Evolutionary conservation across 306 rosid species (phyloP).

Genomic region (Lupinus albus): DNA sequence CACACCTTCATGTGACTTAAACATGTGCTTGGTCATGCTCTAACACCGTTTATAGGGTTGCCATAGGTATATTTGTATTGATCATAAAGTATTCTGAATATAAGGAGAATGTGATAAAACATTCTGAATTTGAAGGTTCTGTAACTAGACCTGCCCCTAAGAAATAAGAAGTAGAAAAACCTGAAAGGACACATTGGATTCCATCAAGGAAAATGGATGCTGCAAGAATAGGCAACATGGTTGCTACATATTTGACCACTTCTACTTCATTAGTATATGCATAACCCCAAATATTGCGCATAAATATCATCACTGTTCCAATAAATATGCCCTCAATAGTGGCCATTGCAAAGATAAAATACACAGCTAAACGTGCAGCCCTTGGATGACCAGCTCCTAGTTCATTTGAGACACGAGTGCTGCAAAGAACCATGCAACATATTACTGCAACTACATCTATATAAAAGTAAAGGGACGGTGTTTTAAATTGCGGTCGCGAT

Average conservation of each 20-base stretch:
- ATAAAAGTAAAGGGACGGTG: conserved; percentile 9
- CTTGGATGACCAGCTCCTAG: conserved; percentile 69
- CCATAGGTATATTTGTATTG: background rate
- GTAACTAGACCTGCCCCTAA: background rate
- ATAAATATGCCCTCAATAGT: conserved; percentile 52
- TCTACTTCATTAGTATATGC: conserved; percentile 64
- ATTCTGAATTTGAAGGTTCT: conserved; percentile 11
- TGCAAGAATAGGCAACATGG: conserved; percentile 69
- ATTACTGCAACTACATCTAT: background rate
- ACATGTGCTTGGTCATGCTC: background rate
- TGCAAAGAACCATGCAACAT: conserved; percentile 30
- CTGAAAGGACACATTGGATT: conserved; percentile 76
- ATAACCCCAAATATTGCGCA: conserved; percentile 72
- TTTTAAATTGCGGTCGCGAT: too few relatives aligned
- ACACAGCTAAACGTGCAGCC: conserved; percentile 64
- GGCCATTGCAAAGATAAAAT: conserved; percentile 55
- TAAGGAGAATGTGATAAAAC: background rate
- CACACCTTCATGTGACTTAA: too few relatives aligned
- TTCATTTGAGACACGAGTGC: conserved; percentile 80
- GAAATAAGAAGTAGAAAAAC: conserved; percentile 32
- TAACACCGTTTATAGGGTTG: background rate
- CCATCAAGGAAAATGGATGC: conserved; percentile 64
- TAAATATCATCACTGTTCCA: conserved; percentile 50
- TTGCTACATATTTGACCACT: conserved; percentile 61
- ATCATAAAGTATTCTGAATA: background rate